Conservation (phyloP, 768 basidiomycete species). For the Boletus rufocinnamomeus region DNA sequence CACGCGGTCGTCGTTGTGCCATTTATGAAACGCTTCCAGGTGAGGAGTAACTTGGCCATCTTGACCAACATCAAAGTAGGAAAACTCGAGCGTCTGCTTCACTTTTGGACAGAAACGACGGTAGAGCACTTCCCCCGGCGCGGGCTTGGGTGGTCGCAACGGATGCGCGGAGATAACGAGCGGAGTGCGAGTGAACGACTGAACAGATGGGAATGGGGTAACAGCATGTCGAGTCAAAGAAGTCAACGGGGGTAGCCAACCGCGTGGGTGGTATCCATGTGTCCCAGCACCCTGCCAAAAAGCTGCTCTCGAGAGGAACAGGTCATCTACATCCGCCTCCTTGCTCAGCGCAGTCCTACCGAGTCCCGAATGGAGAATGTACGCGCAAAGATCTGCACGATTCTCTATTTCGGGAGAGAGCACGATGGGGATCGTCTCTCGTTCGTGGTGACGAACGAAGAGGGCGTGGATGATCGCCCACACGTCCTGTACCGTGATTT, state of each 20-base stretch:
- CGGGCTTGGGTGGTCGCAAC: constrained; percentile 51
- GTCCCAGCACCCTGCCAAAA: constrained; percentile 57
- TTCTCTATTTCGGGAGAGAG: constrained; percentile 35
- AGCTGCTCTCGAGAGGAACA: constrained; percentile 43
- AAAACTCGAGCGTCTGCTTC: constrained; percentile 33
- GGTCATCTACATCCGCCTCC: constrained; percentile 21
- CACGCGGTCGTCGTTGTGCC: constrained; percentile 53
- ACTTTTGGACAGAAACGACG: constrained; percentile 37
- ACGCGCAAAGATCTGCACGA: constrained; percentile 34
- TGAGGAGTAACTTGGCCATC: constrained; percentile 29
- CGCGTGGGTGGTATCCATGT: constrained; percentile 29
- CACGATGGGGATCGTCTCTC: constrained; percentile 44
- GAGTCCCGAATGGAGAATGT: constrained; percentile 44
- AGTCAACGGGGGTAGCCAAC: constrained; percentile 38
- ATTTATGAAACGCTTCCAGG: constrained; percentile 46
- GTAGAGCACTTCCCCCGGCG: constrained; percentile 43
- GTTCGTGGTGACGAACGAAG: constrained; percentile 40
- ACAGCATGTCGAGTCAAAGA: constrained; percentile 26
- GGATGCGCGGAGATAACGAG: constrained; percentile 53
- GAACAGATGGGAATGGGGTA: constrained; percentile 38
- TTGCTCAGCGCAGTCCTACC: constrained; percentile 13
- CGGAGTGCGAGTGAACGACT: constrained; percentile 46
- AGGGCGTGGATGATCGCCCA: constrained; percentile 47
- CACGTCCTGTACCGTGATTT: constrained; percentile 33
- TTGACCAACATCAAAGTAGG: constrained; percentile 30